Base-by-base conservation (phyloP, 2,329 filamentous ascomycete species). In the Zalaria sp. region DNA sequence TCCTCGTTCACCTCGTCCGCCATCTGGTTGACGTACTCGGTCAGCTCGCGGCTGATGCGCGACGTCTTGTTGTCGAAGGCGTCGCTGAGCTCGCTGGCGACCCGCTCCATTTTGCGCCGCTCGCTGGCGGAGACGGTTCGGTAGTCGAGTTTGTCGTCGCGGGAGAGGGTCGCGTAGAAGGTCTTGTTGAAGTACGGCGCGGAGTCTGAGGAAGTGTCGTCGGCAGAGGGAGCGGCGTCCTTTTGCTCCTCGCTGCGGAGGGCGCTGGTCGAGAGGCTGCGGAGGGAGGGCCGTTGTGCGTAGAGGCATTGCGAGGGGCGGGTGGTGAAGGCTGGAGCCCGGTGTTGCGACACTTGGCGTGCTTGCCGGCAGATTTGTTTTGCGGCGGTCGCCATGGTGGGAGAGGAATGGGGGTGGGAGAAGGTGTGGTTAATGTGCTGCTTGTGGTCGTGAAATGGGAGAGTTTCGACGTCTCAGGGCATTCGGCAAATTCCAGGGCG, bases 111-210 rank as follows among this genome's bases (percentile, higher is more conserved):
- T n/a, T 40, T 29, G 8, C 42, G 11, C 27, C 46, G 42, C n/a
- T 52, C 48, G 10, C 41, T 35, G 3, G 44, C 36, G 3, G 46
- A 42, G 9, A 49, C 25, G 10, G 42, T 37, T 4, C 43, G 38
- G 44, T 49, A 53, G n/a, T 27, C 28, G 18, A 37, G 40, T 34
- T 43, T 45, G 25, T 49, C 48, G 25, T 41, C 40, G 29, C 42
- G 31, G n/a, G 42, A 43, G 27, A 53, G 43, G 8, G 35, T 37
- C 25, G 45, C 40, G 40, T 38, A 47, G 37, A 49, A 45, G 25
- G 32, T 9, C 2, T 39, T 27, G 34, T 47, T 44, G 44, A 46
- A 47, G 38, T 49, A 47, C 11, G 41, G 41, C n/a, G 43, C 39
- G 26, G 27, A 28, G 10, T 41, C 45, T 6, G 40, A 25, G 10